Evolutionary conservation across 495 filamentous ascomycete species (phyloP).

Genomic region (Talaromyces adpressus): DNA sequence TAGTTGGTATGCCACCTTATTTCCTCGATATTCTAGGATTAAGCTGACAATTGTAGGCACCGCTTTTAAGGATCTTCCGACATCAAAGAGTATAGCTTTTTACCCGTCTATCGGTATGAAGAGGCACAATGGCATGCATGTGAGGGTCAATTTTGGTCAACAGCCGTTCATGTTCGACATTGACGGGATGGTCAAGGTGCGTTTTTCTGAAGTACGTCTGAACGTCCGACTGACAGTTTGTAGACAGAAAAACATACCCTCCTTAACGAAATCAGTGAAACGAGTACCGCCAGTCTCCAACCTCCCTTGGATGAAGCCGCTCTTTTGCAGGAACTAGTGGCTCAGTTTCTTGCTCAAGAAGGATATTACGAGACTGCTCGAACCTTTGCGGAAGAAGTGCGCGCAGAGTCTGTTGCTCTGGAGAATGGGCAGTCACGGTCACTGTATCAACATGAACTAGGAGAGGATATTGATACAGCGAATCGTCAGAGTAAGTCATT

Average conservation of each 20-base stretch:
- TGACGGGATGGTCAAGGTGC: conserved; percentile 73
- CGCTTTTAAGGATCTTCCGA: conserved; percentile 69
- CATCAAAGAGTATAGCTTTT: conserved; percentile 49
- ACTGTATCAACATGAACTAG: conserved; percentile 60
- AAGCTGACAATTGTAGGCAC: conserved; percentile 41
- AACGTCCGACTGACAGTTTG: not conserved
- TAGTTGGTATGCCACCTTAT: conserved; percentile 52
- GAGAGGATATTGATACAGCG: conserved; percentile 81
- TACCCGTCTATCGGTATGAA: conserved; percentile 95
- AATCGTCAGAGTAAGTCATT: conserved; percentile 70
- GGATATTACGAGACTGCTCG: conserved; percentile 93
- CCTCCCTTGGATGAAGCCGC: conserved; percentile 65
- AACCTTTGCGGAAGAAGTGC: conserved; percentile 81
- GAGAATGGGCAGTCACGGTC: conserved; percentile 45
- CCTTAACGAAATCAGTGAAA: conserved; percentile 45
- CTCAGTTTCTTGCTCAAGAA: conserved; percentile 90
- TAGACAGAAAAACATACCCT: conserved; percentile 59
- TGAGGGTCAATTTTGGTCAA: conserved; percentile 90
- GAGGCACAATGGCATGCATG: conserved; percentile 66
- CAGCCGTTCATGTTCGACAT: conserved; percentile 88
- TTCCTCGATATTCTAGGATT: not conserved
- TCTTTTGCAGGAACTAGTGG: conserved; percentile 74
- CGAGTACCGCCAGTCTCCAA: conserved; percentile 49
- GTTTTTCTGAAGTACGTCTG: conserved; percentile 7
- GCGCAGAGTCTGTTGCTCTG: conserved; percentile 59